Conservation (phyloP, 164 flowering plant species). For the Buxus sempervirens region DNA sequence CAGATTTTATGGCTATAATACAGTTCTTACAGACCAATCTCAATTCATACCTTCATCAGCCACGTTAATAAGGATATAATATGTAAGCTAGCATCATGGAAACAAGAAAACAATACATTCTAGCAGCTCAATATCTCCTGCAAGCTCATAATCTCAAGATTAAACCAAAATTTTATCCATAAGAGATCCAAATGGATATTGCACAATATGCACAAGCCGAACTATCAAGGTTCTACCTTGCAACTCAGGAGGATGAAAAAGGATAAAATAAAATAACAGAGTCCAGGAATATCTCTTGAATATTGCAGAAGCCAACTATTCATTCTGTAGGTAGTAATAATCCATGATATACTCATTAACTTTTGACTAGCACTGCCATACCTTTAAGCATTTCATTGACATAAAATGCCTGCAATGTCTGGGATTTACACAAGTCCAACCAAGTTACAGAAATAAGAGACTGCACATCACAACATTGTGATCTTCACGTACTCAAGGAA, state of each 20-base stretch:
- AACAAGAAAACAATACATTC: conserved; percentile 10
- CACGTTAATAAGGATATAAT: not conserved
- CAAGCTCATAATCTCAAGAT: conserved; percentile 22
- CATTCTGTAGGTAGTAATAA: not conserved
- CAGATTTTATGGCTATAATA: conserved; percentile 15
- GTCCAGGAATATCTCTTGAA: conserved; percentile 7
- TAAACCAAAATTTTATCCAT: conserved; percentile 5
- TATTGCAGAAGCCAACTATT: conserved; percentile 7
- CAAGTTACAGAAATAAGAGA: no score
- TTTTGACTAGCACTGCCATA: not conserved
- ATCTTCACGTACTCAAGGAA: not conserved
- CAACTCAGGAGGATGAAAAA: conserved; percentile 14
- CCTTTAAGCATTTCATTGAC: not conserved
- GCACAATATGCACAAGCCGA: not conserved
- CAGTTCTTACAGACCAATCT: conserved; percentile 18
- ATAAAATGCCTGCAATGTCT: conserved; percentile 5
- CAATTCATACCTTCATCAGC: conserved; percentile 8
- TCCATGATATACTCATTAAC: not conserved
- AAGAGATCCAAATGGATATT: conserved; percentile 9
- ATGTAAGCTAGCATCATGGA: conserved; percentile 15
- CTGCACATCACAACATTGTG: no score
- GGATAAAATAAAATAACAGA: conserved; percentile 2
- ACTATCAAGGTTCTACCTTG: conserved; percentile 10
- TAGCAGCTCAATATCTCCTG: conserved; percentile 14
- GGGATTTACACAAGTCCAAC: not conserved